Evolutionary conservation across 2,329 filamentous ascomycete genomes (phyloP), one percentile per base, ranked within the genome.

Genomic region (Cercospora berteroae): DNA sequence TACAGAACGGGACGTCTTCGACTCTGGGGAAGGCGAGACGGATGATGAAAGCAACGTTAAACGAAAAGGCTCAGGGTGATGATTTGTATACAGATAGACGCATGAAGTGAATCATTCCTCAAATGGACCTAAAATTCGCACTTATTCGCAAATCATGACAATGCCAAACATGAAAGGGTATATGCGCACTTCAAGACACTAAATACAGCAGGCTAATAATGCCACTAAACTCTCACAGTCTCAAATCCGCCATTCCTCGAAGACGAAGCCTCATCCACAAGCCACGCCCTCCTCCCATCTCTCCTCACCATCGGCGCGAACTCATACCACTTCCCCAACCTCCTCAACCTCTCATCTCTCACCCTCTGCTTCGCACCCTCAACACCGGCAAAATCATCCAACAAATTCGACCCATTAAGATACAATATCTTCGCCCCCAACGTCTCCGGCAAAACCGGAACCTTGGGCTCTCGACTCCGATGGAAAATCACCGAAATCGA

Each of bases 1-100:
- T 1, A 77, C 79, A 31, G 78, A 79, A 16, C 75, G 80, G 42
- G 80, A 83, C 73, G 79, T 81, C 1, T 84, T 83, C 67, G 78
- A 77, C 57, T 77, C 78, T 36, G 82, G 81, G 0, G 81, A 83
- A 72, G 80, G 77, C 1, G 78, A 78, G 13, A 76, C 72, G 31
- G 73, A 74, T 20, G 72, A 74, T 67, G 63, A 73, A 63, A 48
- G 75, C 56, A 73, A 13, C 31, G 52, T 33, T 29, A 57, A 29
- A 57, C 48, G 48, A 16, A 63, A 63, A 20, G 29, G 48, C 48
- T 63, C 61, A 6, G 36, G 25, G 52, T 57, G 31, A 56, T 39
- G 61, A 63, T 57, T 50, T 18, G 20, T 20, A 63, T 63, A 56
- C 48, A 57, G 25, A 59, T 59, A 59, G 56, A 59, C 10, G 9